These are phyloP conservation scores for Fraxinus anomala DNA, from an alignment of 257 asterid species.

Conservation along the genomic window DNA sequence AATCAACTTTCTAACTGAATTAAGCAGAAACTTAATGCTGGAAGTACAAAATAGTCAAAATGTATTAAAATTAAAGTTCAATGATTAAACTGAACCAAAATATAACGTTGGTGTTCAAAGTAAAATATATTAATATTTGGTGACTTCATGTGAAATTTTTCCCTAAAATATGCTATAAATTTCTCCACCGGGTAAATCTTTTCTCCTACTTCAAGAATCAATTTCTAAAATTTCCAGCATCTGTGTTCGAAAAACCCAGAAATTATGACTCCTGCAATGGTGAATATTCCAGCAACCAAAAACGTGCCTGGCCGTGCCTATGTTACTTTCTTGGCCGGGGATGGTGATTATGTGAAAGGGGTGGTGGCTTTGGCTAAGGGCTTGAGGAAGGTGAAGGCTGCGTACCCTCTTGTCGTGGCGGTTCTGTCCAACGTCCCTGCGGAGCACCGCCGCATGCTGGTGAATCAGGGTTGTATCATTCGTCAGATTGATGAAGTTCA, in stretches of 20 bases:
- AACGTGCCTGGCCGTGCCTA: not conserved
- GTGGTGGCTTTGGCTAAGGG: slow-evolving; percentile 3
- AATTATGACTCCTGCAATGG: not conserved
- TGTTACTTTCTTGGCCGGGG: slow-evolving; percentile 11
- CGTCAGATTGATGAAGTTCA: not conserved
- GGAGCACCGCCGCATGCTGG: not conserved
- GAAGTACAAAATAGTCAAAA: too few relatives aligned
- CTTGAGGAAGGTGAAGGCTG: slow-evolving; percentile 4
- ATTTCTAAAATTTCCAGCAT: not conserved
- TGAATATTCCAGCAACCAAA: not conserved
- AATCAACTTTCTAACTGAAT: too few relatives aligned
- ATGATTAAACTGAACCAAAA: not conserved
- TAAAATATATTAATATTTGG: too few relatives aligned
- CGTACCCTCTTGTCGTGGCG: not conserved
- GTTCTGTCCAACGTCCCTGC: not conserved
- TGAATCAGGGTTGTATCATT: not conserved
- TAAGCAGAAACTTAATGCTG: too few relatives aligned
- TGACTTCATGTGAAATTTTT: not conserved
- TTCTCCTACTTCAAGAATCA: not conserved
- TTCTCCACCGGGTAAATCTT: not conserved
- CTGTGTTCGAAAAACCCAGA: not conserved
- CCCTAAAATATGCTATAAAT: not conserved
- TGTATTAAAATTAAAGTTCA: too few relatives aligned
- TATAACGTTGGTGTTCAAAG: not conserved
- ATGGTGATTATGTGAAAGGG: slow-evolving; percentile 4